Base-by-base conservation (phyloP, 176 grass and related monocot species). In the Juncus inflexus region DNA sequence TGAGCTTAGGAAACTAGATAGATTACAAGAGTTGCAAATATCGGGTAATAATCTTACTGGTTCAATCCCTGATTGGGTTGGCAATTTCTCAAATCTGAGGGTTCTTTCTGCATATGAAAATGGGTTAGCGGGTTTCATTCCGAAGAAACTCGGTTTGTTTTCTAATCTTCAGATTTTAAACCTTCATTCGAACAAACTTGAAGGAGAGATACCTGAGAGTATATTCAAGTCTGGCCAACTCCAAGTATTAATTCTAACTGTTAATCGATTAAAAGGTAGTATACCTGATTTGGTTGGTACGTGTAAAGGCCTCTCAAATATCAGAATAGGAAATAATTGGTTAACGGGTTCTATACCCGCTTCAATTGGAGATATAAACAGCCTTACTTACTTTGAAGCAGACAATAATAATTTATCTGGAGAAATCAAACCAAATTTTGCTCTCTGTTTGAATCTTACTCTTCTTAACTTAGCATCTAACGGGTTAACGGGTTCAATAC, bases 381-480 rank as follows among this genome's bases (percentile, higher is more conserved):
- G 92, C 76, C 82, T 96, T 15, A 89, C 82, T 35, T 96, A 96
- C 74, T 96, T 96, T 42, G 92, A 96, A 72, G 92, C 87, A 16
- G 83, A 88, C 69, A 71, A 62, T 74, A 96, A 96, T 63, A 72
- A 79, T 61, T 79, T 91, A 5, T 81, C 82, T 1, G 87, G 92
- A 38, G 77, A 49, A 12, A 96, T 96, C 76, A 73, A 78, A 45
- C 7, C 81, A 11, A 82, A 84, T 70, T 83, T 96, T 43, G 77
- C 82, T 6, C 70, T 57, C n/a, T 96, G 92, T 64, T 77, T 74
- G 6, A 96, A 96, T 72, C 74, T 96, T 5, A 96, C 92, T 10
- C 92, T 96, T 50, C 77, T 96, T 68, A 89, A 91, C 37, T 72
- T 91, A 36, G 87, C 92, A 0, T 83, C 79, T 52, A 96, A 96